Percentiles rank a stretch among this genome's conserved stretches.
Evolutionary conservation across 495 filamentous ascomycete species (phyloP).

Genomic region (Endocarpon pusillum): DNA sequence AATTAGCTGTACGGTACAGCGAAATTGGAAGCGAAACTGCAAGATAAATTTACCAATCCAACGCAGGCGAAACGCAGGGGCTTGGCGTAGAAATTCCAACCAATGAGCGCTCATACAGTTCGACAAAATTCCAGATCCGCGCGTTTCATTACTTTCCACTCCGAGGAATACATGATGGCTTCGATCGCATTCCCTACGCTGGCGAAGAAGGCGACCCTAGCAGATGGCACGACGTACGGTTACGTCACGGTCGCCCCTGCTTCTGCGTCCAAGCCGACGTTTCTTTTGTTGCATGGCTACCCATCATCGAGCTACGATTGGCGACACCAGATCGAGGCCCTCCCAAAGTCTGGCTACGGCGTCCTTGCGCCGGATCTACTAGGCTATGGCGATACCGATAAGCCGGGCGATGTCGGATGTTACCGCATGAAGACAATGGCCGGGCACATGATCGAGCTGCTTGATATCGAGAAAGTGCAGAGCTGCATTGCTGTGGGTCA

Average conservation of each 20-base stretch:
- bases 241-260: slow-evolving; percentile 15
- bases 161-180: slow-evolving; percentile 11
- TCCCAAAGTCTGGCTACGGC: slow-evolving; percentile 22
- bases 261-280: slow-evolving; percentile 12
- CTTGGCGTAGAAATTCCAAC: no score
- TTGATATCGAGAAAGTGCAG: slow-evolving; percentile 12
- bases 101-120: no score
- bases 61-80: no score
- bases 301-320: slow-evolving; percentile 27
- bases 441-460: slow-evolving; percentile 19
- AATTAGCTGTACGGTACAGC: no score
- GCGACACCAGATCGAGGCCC: slow-evolving; percentile 22
- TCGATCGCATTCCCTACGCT: slow-evolving; percentile 4
- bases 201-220: slow-evolving; percentile 7
- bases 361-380: slow-evolving; percentile 30
- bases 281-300: slow-evolving; percentile 29
- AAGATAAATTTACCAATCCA: no score
- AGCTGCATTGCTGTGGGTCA: not conserved
- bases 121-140: no score
- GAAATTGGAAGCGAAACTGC: no score
- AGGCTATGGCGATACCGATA: slow-evolving; percentile 30
- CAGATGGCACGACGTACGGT: slow-evolving; percentile 17
- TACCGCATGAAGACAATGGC: slow-evolving; percentile 21
- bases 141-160: no score
- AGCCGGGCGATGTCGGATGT: slow-evolving; percentile 13